A percentile compares a stretch with the other conserved stretches of the same genome.
Conservation (phyloP, 257 asterid species). For the Phtheirospermum japonicum region DNA sequence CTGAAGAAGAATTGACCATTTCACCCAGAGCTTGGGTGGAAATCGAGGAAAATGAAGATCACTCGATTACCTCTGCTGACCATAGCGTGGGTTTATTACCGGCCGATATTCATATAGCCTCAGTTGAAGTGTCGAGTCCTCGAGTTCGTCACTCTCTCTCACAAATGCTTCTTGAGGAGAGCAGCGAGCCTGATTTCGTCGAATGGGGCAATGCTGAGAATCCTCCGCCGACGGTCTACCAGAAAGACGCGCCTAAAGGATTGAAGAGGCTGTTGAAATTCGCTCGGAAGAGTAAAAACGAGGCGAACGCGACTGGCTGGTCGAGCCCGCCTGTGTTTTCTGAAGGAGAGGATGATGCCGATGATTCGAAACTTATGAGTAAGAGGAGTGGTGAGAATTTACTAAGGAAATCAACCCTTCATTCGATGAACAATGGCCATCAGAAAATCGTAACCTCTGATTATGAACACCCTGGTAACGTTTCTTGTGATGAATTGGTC, state of each 20-base stretch:
- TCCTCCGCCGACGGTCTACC: constrained; percentile 70
- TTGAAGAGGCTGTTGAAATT: constrained; percentile 89
- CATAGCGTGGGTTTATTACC: constrained; percentile 37
- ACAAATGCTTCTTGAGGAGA: constrained; percentile 97
- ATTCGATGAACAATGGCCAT: constrained; percentile 51
- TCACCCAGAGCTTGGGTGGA: constrained; percentile 97
- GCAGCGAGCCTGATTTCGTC: constrained; percentile 68
- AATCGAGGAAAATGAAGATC: constrained; percentile 72
- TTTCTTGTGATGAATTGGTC: constrained; percentile 8
- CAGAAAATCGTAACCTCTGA: constrained; percentile 36
- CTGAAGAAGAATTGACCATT: constrained; percentile 65
- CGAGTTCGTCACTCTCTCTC: constrained; percentile 95
- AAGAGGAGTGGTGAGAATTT: constrained; percentile 67
- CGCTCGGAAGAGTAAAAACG: constrained; percentile 89
- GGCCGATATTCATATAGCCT: constrained; percentile 30
- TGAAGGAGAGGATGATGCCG: constrained; percentile 93
- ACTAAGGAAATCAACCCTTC: constrained; percentile 74
- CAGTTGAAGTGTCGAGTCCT: constrained; percentile 61
- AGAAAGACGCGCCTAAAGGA: constrained; percentile 90
- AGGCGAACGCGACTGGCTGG: constrained; percentile 65
- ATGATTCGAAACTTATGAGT: constrained; percentile 54
- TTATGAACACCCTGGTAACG: constrained; percentile 50
- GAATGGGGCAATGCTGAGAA: constrained; percentile 98
- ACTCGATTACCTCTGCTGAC: constrained; percentile 35
- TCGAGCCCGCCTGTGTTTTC: constrained; percentile 80